phyloP scores from a whole-genome alignment of 208 protist genomes.

The Acanthamoeba triangularis region DNA sequence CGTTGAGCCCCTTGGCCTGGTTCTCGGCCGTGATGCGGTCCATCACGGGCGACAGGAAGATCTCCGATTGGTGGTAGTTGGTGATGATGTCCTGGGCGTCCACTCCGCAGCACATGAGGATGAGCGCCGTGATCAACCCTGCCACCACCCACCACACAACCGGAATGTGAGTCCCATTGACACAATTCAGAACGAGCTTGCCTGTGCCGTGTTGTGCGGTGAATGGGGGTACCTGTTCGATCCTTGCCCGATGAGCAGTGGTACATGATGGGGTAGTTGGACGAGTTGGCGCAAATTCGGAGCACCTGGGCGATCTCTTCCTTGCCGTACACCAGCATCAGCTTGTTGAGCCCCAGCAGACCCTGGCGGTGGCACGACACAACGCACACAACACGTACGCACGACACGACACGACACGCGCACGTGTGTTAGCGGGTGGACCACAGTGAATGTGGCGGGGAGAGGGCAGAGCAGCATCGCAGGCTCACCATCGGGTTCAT shows the following conservation, averaged over 20 bases:
- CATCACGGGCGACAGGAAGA: slow-evolving; percentile 31
- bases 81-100: slow-evolving; percentile 40
- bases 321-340: slow-evolving; percentile 49
- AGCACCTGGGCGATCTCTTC: slow-evolving; percentile 58
- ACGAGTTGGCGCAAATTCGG: slow-evolving; percentile 29
- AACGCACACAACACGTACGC: background rate
- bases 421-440: background rate
- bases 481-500: slow-evolving; percentile 60
- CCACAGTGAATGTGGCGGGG: background rate
- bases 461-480: background rate
- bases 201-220: background rate
- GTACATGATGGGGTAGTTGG: slow-evolving; percentile 73
- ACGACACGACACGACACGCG: no score
- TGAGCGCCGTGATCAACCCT: slow-evolving; percentile 57
- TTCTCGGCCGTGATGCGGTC: slow-evolving; percentile 59
- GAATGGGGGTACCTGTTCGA: background rate
- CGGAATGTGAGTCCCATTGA: background rate
- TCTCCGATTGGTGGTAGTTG: slow-evolving; percentile 56
- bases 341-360: slow-evolving; percentile 64
- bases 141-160: background rate
- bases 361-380: background rate
- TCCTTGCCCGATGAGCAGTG: slow-evolving; percentile 72
- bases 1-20: slow-evolving; percentile 27
- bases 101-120: slow-evolving; percentile 39
- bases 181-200: no score